Percentiles rank a stretch among this genome's conserved stretches.
These are phyloP conservation scores for Geosmithia putterillii DNA, from an alignment of 2,329 filamentous ascomycete genomes.

Conservation along the genomic window DNA sequence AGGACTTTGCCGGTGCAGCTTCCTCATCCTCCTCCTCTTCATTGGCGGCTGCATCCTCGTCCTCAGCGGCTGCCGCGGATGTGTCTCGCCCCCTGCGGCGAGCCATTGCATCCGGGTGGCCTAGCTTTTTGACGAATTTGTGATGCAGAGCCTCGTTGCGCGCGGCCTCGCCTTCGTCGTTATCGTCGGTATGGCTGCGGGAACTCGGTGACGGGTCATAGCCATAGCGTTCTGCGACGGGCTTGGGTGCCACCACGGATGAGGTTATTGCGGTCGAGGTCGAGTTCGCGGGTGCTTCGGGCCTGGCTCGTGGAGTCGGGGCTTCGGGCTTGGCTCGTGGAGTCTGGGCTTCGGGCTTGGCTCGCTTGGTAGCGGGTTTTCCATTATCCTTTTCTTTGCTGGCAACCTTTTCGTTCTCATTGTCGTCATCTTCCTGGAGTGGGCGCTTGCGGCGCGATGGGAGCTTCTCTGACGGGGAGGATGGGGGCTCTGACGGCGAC, in stretches of 20 bases:
- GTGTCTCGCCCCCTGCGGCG: conserved; percentile 38
- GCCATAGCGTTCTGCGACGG: conserved; percentile 37
- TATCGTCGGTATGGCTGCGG: conserved; percentile 18
- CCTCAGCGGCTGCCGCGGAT: conserved; percentile 32
- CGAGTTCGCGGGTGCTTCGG: no score
- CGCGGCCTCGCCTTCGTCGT: conserved; percentile 36
- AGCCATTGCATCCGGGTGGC: conserved; percentile 70
- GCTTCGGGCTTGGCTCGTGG: conserved; percentile 8
- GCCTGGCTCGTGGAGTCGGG: conserved; percentile 8
- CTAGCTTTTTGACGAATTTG: conserved; percentile 83
- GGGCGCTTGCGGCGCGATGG: conserved; percentile 31
- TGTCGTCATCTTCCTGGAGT: conserved; percentile 32
- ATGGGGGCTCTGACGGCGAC: conserved; percentile 10
- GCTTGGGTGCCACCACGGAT: conserved; percentile 8
- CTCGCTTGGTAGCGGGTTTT: conserved; percentile 30
- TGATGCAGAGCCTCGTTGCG: conserved; percentile 63
- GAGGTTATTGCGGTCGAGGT: no score
- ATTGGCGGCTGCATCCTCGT: conserved; percentile 45
- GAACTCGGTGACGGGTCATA: conserved; percentile 31
- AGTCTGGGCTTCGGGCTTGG: conserved; percentile 27
- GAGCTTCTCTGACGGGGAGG: conserved; percentile 9
- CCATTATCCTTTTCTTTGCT: conserved; percentile 26
- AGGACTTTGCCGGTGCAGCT: conserved; percentile 29
- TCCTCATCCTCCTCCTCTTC: conserved; percentile 40
- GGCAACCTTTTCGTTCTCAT: conserved; percentile 22